Evolutionary conservation across 2,329 filamentous ascomycete species (phyloP).

Genomic region (Ophiocordyceps camponoti-floridani): DNA sequence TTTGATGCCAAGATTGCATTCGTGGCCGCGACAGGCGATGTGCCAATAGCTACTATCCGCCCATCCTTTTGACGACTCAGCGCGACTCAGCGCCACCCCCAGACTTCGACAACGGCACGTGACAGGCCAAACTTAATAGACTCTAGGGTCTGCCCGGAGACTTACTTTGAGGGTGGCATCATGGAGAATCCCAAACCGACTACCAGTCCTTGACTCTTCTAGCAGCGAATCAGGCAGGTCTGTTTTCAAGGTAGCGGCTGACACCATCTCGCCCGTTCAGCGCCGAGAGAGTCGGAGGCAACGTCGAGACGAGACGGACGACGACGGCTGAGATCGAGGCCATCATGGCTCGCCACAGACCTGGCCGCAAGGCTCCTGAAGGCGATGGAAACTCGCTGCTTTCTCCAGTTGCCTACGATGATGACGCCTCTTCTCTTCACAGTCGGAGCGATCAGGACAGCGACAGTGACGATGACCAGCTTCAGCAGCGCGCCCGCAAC

Average conservation of each 20-base stretch:
- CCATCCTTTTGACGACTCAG: too few species aligned
- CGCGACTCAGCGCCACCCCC: too few species aligned
- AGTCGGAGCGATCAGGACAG: conserved; percentile 55
- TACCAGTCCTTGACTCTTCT: neutral
- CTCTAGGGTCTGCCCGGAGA: too few species aligned
- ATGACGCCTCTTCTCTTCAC: conserved; percentile 49
- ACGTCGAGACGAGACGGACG: neutral
- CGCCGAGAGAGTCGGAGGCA: neutral
- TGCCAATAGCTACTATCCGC: too few species aligned
- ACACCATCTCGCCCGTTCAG: neutral
- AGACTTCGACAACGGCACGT: too few species aligned
- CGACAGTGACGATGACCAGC: conserved; percentile 58
- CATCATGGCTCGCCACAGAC: conserved; percentile 3
- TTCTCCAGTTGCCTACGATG: conserved; percentile 46
- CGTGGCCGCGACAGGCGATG: too few species aligned
- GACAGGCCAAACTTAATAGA: too few species aligned
- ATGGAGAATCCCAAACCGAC: neutral
- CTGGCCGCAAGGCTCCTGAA: conserved; percentile 7
- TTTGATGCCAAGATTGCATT: too few species aligned
- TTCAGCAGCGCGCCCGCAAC: conserved; percentile 45
- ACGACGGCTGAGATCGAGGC: neutral
- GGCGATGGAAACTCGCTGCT: conserved; percentile 30
- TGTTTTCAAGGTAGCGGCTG: neutral
- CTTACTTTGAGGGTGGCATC: neutral
- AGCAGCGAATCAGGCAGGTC: neutral